Base-by-base conservation (phyloP, 306 rosid genomes). In the Leucaena leucocephala region DNA sequence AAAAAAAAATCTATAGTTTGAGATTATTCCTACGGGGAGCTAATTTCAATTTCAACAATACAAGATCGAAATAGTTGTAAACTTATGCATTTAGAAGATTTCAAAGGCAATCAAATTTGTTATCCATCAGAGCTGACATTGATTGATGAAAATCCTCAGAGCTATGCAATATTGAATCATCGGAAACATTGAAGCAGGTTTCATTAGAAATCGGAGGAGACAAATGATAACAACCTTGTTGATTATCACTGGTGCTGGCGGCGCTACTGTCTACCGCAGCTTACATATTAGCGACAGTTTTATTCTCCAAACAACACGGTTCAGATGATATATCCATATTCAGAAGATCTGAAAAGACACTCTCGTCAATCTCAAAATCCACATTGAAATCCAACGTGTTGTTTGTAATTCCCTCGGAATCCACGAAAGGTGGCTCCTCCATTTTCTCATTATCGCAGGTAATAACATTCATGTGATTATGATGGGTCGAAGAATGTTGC, bases 291-390 rank as follows among this genome's bases (percentile, higher is more conserved):
- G 27, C 67, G 1, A n/a, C 2, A 19, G 3, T 12, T 17, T 65
- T 43, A 50, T 72, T 69, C 68, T 61, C 81, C 17, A 74, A 78
- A 80, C 58, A 77, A 11, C 19, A 62, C 0, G 79, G 48, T 76
- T 78, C 71, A 0, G 90, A 64, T 0, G 90, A 64, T 27, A 82
- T 72, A 65, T 89, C 89, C 76, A 80, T 74, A 66, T 82, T 68
- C 8, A 89, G 82, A 7, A 87, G 55, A 75, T 87, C 91, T 36
- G 90, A 78, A 14, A 87, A 83, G 59, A 85, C 66, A 68, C 65
- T 74, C 1, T 75, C 88, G 35, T 85, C 91, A 76, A 77, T 45
- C 68, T 88, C 84, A 64, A 88, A 87, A 36, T 88, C 90, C 54
- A 13, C 72, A 80, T 82, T 73, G 68, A 87, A 85, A 81, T 81